Percentiles rank a stretch among this genome's conserved stretches.
phyloP scores from a whole-genome alignment of 2,329 filamentous ascomycete species.

The Ascomycota sp. region DNA sequence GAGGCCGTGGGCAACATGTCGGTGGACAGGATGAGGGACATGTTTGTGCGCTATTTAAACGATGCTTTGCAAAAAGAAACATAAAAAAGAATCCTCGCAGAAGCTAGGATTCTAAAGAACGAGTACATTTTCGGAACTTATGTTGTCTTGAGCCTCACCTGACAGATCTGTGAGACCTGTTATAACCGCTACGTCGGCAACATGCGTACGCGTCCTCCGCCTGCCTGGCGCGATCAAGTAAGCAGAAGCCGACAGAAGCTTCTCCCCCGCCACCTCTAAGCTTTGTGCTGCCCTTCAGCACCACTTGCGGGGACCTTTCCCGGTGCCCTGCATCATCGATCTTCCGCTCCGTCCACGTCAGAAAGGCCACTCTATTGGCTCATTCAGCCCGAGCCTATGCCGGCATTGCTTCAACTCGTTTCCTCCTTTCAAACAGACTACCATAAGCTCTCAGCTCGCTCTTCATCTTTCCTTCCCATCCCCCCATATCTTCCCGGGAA shows the following conservation, averaged over 20 bases:
- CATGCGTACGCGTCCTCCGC: neutral
- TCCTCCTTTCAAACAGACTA: no score
- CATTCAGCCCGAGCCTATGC: neutral
- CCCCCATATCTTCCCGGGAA: neutral
- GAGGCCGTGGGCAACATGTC: constrained; percentile 31
- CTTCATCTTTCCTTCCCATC: constrained; percentile 6
- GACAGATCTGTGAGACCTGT: neutral
- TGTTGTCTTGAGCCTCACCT: neutral
- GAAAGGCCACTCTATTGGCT: constrained; percentile 14
- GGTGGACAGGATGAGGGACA: constrained; percentile 32
- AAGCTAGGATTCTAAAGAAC: no score
- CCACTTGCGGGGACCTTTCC: neutral
- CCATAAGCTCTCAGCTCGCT: constrained; percentile 2
- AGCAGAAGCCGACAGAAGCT: constrained; percentile 12
- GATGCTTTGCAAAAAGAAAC: constrained; percentile 38
- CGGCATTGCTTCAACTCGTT: no score
- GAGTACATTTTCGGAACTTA: no score
- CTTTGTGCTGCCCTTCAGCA: neutral
- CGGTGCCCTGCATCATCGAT: constrained; percentile 12
- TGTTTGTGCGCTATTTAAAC: constrained; percentile 45
- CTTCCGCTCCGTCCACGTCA: constrained; percentile 12
- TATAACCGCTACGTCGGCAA: neutral
- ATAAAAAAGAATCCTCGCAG: neutral
- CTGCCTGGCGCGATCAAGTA: neutral
- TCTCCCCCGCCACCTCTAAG: constrained; percentile 3